Conservation (phyloP, 257 asterid species). For the Cruciata laevipes region DNA sequence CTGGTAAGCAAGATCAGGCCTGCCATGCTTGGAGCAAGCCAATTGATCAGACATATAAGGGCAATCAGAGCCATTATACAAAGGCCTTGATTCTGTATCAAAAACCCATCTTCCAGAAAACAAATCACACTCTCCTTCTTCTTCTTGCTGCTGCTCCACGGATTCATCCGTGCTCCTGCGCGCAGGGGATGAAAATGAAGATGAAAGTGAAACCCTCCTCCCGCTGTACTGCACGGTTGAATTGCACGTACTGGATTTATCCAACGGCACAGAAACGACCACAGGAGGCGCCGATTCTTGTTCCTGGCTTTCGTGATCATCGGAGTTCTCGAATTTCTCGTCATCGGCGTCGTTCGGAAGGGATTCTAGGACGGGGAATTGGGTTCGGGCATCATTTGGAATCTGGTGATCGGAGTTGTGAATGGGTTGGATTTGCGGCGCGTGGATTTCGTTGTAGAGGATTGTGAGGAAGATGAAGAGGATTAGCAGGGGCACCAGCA, state of each 20-base stretch:
- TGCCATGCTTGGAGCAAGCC: conserved; percentile 77
- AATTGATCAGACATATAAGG: conserved; percentile 90
- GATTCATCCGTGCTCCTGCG: conserved; percentile 12
- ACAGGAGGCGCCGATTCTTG: not conserved
- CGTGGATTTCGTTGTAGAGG: conserved; percentile 47
- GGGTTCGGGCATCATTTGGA: conserved; percentile 5
- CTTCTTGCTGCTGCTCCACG: conserved; percentile 8
- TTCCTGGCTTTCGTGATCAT: conserved; percentile 7
- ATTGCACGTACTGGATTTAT: conserved; percentile 51
- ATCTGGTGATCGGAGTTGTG: not conserved
- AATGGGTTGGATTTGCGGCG: conserved; percentile 36
- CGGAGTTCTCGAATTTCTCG: not conserved
- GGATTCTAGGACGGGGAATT: conserved; percentile 19
- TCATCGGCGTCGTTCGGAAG: conserved; percentile 7
- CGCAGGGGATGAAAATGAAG: conserved; percentile 15
- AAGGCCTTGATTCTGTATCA: conserved; percentile 58
- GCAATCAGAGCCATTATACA: conserved; percentile 68
- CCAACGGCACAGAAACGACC: conserved; percentile 37
- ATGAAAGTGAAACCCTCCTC: conserved; percentile 41
- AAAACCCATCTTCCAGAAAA: conserved; percentile 83
- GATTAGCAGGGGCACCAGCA: conserved; percentile 43
- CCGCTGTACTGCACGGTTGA: conserved; percentile 67
- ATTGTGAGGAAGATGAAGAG: conserved; percentile 47
- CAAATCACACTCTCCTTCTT: conserved; percentile 43
- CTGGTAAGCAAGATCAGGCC: conserved; percentile 51